Evolutionary conservation across 352 stramenopile species (phyloP), one percentile per base, ranked within the genome.

Genomic region (Plasmopara muralis): DNA sequence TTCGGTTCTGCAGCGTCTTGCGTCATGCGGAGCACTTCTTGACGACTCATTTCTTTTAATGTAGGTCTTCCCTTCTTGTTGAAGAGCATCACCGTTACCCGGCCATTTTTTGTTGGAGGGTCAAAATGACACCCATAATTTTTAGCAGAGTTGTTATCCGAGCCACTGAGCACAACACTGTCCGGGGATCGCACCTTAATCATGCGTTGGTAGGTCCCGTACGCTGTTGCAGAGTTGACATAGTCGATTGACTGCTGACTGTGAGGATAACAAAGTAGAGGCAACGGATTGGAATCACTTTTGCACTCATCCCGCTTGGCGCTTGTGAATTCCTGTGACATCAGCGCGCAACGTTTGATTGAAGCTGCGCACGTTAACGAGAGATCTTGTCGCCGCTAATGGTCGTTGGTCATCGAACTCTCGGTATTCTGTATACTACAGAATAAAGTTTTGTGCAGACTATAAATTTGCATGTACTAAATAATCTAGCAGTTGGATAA

Each of bases 21-120:
- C 9, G 66, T 71, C 63, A 85, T 72, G 38, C 69, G 61, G 9
- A 85, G 65, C 16, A 85, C 67, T n/a, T 85, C 74, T 15, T 66
- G 48, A 1, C 74, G 74, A 60, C 69, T 78, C 66, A 85, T 72
- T 46, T 81, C 68, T 45, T 77, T 64, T 37, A 83, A 50, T 4
- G 59, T 71, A 1, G 68, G 64, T 42, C 62, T 64, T 34, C 74
- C 74, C 28, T 77, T 60, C 2, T 44, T 43, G 38, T 80, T 66
- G 50, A 85, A 85, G 20, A 72, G 28, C 51, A 85, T 66, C 29
- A 71, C 56, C n/a, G 74, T 45, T 40, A 70, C 62, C 20, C 68
- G 62, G 0, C 62, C 65, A 39, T 65, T 70, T 53, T 77, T 75
- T 10, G 68, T 16, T 9, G 49, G 56, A 47, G 68, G 58, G 18